Conservation (phyloP, 2,329 filamentous ascomycete species). For the Verticillium isaacii region DNA sequence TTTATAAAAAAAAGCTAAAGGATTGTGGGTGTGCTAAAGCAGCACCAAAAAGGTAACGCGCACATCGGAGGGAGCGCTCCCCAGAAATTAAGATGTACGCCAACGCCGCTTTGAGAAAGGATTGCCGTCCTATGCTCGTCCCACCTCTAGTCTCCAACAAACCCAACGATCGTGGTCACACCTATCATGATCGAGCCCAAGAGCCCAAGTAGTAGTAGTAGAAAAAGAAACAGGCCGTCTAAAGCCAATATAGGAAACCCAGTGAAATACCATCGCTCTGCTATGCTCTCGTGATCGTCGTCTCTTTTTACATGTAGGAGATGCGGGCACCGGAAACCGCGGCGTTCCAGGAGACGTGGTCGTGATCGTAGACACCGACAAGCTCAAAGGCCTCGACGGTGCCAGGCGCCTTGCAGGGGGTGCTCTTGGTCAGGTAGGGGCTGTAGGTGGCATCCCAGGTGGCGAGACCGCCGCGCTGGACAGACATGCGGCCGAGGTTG, state of each 20-base stretch:
- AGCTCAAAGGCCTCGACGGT: constrained; percentile 12
- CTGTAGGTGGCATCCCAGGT: constrained; percentile 11
- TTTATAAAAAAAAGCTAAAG: neutral
- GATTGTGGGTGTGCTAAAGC: neutral
- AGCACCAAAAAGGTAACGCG: neutral
- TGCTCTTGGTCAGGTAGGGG: constrained; percentile 8
- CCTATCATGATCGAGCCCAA: neutral
- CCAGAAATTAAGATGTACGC: neutral
- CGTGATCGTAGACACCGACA: constrained; percentile 10
- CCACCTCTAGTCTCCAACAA: neutral
- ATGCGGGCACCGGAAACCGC: constrained; percentile 8
- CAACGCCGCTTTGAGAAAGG: neutral
- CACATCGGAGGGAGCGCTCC: neutral
- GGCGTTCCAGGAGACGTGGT: constrained; percentile 9
- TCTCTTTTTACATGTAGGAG: constrained; percentile 5
- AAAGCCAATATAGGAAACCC: neutral
- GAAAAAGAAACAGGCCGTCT: neutral
- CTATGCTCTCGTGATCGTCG: neutral
- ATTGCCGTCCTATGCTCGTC: neutral
- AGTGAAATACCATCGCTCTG: neutral
- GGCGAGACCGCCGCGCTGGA: constrained; percentile 2
- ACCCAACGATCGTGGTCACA: neutral
- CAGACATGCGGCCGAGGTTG: constrained; percentile 8
- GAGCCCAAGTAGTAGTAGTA: no score
- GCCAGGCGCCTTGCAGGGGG: constrained; percentile 10